Conservation (phyloP, 2,329 filamentous ascomycete species). For the Achaetomium macrosporum region DNA sequence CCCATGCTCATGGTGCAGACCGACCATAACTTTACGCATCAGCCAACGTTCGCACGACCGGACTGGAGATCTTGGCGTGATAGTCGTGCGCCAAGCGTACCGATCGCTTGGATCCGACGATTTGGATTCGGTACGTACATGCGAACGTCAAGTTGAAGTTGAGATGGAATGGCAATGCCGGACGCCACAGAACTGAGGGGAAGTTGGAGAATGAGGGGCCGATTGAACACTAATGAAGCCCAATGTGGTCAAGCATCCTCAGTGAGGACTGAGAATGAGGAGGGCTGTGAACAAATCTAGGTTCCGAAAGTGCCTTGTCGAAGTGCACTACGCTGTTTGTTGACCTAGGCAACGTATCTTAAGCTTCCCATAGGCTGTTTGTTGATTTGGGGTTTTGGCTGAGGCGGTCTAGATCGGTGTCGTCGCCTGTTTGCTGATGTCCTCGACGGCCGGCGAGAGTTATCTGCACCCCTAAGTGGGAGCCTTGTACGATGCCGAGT, state of each 20-base stretch:
- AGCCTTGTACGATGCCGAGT: too few species aligned
- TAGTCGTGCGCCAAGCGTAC: neutral
- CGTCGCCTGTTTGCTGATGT: too few species aligned
- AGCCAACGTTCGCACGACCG: too few species aligned
- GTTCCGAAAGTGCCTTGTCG: neutral
- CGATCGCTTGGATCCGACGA: neutral
- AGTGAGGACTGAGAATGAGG: neutral
- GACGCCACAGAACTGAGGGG: neutral
- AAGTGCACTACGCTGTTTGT: neutral
- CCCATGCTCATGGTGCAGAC: too few species aligned
- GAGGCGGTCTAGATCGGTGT: too few species aligned
- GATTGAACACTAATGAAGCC: neutral
- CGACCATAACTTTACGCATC: too few species aligned
- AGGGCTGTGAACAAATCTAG: neutral
- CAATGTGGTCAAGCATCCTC: neutral
- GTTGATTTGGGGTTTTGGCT: too few species aligned
- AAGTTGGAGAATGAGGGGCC: constrained; percentile 5
- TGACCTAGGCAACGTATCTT: too few species aligned
- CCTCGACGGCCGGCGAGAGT: too few species aligned
- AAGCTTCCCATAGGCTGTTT: too few species aligned
- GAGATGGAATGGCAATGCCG: neutral
- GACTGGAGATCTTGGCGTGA: neutral
- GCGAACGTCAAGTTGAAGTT: neutral
- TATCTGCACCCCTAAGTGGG: too few species aligned
- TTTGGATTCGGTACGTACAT: neutral